These are phyloP conservation scores for Phytophthora hibernalis DNA, from an alignment of 352 stramenopile species.

Conservation along the genomic window DNA sequence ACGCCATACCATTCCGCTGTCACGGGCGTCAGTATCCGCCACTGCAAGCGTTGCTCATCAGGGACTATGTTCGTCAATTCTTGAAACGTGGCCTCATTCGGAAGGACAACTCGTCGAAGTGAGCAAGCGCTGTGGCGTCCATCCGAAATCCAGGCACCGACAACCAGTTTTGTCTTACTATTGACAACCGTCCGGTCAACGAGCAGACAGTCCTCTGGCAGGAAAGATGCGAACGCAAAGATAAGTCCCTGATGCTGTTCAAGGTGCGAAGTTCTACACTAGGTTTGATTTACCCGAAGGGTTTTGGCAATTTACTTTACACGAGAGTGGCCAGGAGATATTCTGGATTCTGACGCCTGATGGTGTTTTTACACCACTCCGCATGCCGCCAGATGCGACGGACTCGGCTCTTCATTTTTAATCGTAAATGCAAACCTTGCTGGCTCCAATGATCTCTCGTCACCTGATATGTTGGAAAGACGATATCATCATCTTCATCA, in stretches of 20 bases:
- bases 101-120: conserved; percentile 11
- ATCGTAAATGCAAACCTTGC: conserved; percentile 6
- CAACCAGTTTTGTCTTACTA: conserved; percentile 5
- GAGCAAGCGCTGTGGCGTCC: conserved; percentile 1
- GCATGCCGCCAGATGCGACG: conserved; percentile 8
- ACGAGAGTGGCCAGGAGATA: conserved; percentile 23
- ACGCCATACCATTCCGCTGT: conserved; percentile 1
- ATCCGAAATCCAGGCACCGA: conserved; percentile 1
- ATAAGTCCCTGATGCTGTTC: conserved; percentile 9
- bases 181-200: conserved; percentile 17
- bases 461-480: conserved; percentile 31
- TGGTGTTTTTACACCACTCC: conserved; percentile 21
- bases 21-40: conserved; percentile 12
- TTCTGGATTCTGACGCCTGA: conserved; percentile 31
- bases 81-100: not conserved
- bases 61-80: conserved; percentile 3
- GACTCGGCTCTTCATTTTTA: conserved; percentile 21
- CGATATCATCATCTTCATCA: conserved; percentile 26
- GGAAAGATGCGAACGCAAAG: conserved; percentile 18
- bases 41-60: conserved; percentile 12
- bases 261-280: conserved; percentile 9
- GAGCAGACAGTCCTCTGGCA: conserved; percentile 5
- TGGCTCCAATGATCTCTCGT: conserved; percentile 20
- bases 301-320: conserved; percentile 34
- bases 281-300: conserved; percentile 35